phyloP scores from a whole-genome alignment of 352 stramenopile species.

The Globisporangium cylindrosporum region DNA sequence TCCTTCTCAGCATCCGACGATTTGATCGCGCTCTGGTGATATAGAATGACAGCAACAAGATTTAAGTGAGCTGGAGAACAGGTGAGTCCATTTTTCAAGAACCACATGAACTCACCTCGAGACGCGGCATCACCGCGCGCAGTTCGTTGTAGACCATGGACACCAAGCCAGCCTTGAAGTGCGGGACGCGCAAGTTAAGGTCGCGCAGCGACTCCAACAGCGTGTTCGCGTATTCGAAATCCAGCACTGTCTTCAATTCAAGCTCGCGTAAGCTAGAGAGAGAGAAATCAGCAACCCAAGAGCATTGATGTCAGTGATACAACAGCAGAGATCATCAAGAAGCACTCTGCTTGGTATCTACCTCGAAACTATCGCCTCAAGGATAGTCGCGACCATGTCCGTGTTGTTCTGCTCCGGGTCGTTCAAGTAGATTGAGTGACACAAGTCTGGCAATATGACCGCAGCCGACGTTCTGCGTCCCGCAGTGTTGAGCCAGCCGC shows the following conservation, averaged over 20 bases:
- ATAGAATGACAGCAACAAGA: neutral
- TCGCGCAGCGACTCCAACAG: constrained; percentile 60
- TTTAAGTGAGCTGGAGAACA: neutral
- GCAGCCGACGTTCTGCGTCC: constrained; percentile 32
- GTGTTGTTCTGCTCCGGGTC: constrained; percentile 16
- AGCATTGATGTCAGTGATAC: neutral
- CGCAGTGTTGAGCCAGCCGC: constrained; percentile 33
- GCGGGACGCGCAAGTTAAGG: constrained; percentile 35
- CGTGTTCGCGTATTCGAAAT: constrained; percentile 60
- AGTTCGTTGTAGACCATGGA: constrained; percentile 37
- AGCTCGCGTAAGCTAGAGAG: constrained; percentile 35
- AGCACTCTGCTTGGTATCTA: constrained; percentile 12
- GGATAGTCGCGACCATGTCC: constrained; percentile 17
- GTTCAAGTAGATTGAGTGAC: constrained; percentile 28
- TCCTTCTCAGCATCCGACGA: constrained; percentile 29
- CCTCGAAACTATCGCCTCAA: constrained; percentile 21
- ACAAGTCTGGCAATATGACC: constrained; percentile 36
- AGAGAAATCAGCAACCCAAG: neutral
- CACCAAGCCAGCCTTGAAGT: constrained; percentile 26
- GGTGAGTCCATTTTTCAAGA: neutral
- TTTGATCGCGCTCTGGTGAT: constrained; percentile 24
- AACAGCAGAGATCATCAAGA: neutral
- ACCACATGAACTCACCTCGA: constrained; percentile 37
- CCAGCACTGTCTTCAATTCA: constrained; percentile 27
- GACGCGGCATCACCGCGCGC: constrained; percentile 44